A percentile compares a stretch with the other conserved stretches of the same genome.
Conservation (phyloP, 2,329 filamentous ascomycete genomes). For the Xenoacremonium recifei region DNA sequence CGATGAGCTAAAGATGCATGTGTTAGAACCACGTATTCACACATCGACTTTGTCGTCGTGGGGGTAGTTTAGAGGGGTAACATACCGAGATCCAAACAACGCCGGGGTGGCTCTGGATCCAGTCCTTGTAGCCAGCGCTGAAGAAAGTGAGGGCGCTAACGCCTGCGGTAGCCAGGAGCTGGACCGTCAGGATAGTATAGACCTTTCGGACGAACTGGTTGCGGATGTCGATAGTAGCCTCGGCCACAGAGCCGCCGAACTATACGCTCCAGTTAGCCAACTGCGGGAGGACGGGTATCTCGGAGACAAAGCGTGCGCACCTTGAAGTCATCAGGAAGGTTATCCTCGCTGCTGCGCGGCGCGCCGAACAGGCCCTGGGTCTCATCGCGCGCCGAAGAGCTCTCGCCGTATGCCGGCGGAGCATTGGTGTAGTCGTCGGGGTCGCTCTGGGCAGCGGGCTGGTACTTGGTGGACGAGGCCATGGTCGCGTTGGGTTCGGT, state of each 20-base stretch:
- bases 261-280: conserved; percentile 32
- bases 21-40: no score
- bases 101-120: conserved; percentile 83
- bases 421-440: conserved; percentile 78
- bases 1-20: conserved; percentile 59
- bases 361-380: conserved; percentile 61
- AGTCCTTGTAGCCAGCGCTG: conserved; percentile 72
- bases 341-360: conserved; percentile 80
- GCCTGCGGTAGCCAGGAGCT: conserved; percentile 80
- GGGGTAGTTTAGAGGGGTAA: conserved; percentile 8
- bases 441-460: conserved; percentile 80
- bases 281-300: background rate
- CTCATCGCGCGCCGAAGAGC: conserved; percentile 52
- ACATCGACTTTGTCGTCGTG: conserved; percentile 1
- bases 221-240: conserved; percentile 91
- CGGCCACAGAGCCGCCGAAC: conserved; percentile 91
- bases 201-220: conserved; percentile 98
- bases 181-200: conserved; percentile 95
- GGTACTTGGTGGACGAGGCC: conserved; percentile 78
- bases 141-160: conserved; percentile 86
- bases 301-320: conserved; percentile 36
- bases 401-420: conserved; percentile 73
- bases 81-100: conserved; percentile 80
- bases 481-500: conserved; percentile 40
- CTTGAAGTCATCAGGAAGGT: conserved; percentile 97